Base-by-base conservation (phyloP, 306 rosid genomes). In the Spatholobus suberectus region DNA sequence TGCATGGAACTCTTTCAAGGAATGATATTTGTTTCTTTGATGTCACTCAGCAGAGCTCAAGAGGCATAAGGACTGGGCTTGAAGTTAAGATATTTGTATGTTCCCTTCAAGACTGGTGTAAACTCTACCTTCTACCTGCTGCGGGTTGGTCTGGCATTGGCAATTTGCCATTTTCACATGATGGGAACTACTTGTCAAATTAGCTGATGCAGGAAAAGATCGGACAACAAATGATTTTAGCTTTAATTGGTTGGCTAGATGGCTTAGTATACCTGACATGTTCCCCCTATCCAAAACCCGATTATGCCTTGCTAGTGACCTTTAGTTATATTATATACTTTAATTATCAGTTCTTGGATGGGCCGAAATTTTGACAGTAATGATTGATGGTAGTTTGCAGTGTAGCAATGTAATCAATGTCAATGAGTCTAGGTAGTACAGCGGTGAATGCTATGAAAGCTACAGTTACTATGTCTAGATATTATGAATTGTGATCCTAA, bases 141-240 rank as follows among this genome's bases (percentile, higher is more conserved):
- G 40, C 43, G 12, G 27, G 34, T 46, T 62, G 69, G 21, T 79
- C 54, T 57, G 58, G 69, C 82, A 41, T 66, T 27, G 34, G 26
- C 62, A 62, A 62, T 76, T 80, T 80, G 75, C 67, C 59, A 37
- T 70, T 67, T 43, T 74, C n/a, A 21, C 32, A 26, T 49, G 70
- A 65, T 80, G 73, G 63, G 29, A 46, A 80, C 52, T 71, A 41
- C 70, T 72, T 14, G 46, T 73, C 29, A 40, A 82, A 70, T 84
- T 81, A 11, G 59, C 73, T 78, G 81, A 78, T 51, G 67, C 54
- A 40, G 73, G 46, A 63, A 79, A 54, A 70, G 44, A 70, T 62
- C 23, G 80, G 37, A 43, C 58, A 78, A 58, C 51, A 37, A 52
- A 72, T 52, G 68, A 20, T 59, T 82, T 82, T 44, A 70, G 65